These are phyloP conservation scores for Trichomonascaceae sp. DNA, from an alignment of 1,139 yeast species.

Conservation along the genomic window DNA sequence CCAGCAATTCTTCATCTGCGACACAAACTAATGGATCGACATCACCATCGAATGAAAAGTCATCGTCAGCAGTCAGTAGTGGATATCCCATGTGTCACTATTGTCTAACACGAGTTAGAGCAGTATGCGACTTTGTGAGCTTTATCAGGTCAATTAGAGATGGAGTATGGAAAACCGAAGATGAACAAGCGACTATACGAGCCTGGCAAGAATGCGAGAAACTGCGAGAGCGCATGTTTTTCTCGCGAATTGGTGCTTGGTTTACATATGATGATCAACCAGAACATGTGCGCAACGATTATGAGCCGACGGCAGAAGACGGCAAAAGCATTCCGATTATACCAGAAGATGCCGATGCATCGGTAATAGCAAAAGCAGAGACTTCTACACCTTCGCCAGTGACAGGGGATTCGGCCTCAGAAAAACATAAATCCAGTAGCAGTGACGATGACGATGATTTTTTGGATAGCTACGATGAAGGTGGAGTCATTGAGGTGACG, in stretches of 20 bases:
- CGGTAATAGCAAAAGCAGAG: neutral
- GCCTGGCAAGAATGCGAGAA: slow-evolving; percentile 57
- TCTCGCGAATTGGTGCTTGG: slow-evolving; percentile 69
- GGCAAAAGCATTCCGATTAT: neutral
- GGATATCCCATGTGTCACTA: slow-evolving; percentile 75
- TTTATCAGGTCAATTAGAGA: slow-evolving; percentile 59
- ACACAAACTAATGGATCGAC: slow-evolving; percentile 2
- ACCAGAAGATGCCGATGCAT: neutral
- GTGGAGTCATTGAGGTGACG: slow-evolving; percentile 8
- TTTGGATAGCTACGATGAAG: slow-evolving; percentile 15
- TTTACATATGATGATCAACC: slow-evolving; percentile 15
- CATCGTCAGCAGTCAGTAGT: slow-evolving; percentile 13
- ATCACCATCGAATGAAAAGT: slow-evolving; percentile 6
- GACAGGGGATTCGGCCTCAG: neutral
- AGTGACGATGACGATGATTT: slow-evolving; percentile 15
- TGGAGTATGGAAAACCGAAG: slow-evolving; percentile 46
- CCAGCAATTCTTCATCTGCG: neutral
- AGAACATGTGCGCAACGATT: neutral
- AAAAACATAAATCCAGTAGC: neutral
- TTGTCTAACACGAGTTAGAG: slow-evolving; percentile 73
- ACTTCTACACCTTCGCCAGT: neutral
- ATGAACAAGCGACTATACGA: slow-evolving; percentile 33
- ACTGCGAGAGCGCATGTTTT: slow-evolving; percentile 59
- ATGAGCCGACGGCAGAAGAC: neutral
- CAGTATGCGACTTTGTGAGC: slow-evolving; percentile 73